phyloP scores from a whole-genome alignment of 495 filamentous ascomycete species.

The Apiosordaria backusii region DNA sequence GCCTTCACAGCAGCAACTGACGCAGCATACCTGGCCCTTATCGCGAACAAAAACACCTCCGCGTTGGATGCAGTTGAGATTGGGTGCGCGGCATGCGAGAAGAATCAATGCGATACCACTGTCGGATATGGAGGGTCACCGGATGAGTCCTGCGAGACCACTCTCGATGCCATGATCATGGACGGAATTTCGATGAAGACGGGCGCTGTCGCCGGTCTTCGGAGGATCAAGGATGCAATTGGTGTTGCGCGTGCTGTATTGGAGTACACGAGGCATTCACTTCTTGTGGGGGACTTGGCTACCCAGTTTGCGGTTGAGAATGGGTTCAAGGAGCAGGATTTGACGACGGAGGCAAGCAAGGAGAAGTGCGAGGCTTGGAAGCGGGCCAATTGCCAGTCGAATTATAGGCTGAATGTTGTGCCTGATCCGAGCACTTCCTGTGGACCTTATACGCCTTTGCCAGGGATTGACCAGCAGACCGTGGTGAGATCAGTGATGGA shows the following conservation, averaged over 20 bases:
- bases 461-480: constrained; percentile 8
- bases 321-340: constrained; percentile 40
- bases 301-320: constrained; percentile 45
- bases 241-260: constrained; percentile 46
- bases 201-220: constrained; percentile 45
- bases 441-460: constrained; percentile 39
- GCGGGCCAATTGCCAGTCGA: constrained; percentile 34
- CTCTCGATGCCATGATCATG: constrained; percentile 47
- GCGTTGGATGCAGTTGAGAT: constrained; percentile 43
- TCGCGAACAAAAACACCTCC: constrained; percentile 17
- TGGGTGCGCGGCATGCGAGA: constrained; percentile 45
- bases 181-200: constrained; percentile 45
- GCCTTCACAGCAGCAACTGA: constrained; percentile 47
- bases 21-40: constrained; percentile 41
- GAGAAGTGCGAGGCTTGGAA: constrained; percentile 38
- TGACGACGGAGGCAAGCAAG: constrained; percentile 35
- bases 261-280: constrained; percentile 42
- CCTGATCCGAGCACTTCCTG: constrained; percentile 36
- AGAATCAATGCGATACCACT: constrained; percentile 43
- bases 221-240: constrained; percentile 41
- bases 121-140: constrained; percentile 49
- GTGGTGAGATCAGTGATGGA: not conserved
- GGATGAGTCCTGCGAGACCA: constrained; percentile 47
- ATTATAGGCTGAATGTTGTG: constrained; percentile 41
- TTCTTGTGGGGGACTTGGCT: constrained; percentile 46